A percentile compares a stretch with the other conserved stretches of the same genome.
Conservation (phyloP, 2,329 filamentous ascomycete genomes). For the Fusarium liriodendri region DNA sequence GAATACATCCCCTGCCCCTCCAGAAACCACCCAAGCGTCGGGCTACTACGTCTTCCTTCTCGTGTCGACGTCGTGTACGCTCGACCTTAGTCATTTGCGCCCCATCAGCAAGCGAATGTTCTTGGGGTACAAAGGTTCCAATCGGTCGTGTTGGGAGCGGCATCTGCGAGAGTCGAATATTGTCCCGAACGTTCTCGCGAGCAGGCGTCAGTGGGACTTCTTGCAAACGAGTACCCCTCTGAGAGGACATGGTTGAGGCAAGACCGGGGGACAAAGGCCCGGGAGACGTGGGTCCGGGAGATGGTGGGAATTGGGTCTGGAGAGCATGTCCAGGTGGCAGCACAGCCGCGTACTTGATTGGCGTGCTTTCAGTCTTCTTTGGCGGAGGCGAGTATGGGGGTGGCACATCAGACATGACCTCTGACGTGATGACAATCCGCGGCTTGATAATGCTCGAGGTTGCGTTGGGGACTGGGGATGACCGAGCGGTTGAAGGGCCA, state of each 20-base stretch:
- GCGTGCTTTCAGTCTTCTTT: slow-evolving; percentile 46
- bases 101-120: slow-evolving; percentile 55
- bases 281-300: slow-evolving; percentile 70
- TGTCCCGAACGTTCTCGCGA: slow-evolving; percentile 22
- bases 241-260: slow-evolving; percentile 70
- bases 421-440: slow-evolving; percentile 52
- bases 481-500: slow-evolving; percentile 35
- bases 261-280: slow-evolving; percentile 72
- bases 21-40: slow-evolving; percentile 70
- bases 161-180: slow-evolving; percentile 26
- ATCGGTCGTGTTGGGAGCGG: slow-evolving; percentile 57
- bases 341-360: slow-evolving; percentile 66
- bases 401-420: slow-evolving; percentile 55
- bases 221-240: slow-evolving; percentile 69
- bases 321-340: slow-evolving; percentile 66
- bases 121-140: slow-evolving; percentile 59
- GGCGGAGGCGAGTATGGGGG: slow-evolving; percentile 67
- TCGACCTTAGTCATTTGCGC: slow-evolving; percentile 60
- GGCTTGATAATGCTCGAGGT: slow-evolving; percentile 51
- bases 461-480: slow-evolving; percentile 25
- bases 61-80: slow-evolving; percentile 64
- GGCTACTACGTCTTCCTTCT: slow-evolving; percentile 74
- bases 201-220: slow-evolving; percentile 67
- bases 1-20: slow-evolving; percentile 73
- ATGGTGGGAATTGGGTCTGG: slow-evolving; percentile 62